Conservation (phyloP, 192 early-diverging fungal genomes). For the Coemansia sp. region DNA sequence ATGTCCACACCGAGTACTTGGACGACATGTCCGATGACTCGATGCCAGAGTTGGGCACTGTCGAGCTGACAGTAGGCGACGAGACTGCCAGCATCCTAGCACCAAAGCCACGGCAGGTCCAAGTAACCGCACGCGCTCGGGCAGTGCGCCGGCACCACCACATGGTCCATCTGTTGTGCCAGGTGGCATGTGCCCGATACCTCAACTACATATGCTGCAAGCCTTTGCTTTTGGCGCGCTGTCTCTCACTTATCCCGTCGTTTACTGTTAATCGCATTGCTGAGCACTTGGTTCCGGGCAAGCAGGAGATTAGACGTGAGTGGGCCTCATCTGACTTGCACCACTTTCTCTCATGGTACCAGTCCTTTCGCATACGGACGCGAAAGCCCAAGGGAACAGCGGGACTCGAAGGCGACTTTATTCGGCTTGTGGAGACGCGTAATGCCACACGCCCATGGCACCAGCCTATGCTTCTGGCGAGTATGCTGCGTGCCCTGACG, state of each 20-base stretch:
- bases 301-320: conserved; percentile 33
- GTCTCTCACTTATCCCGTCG: conserved; percentile 32
- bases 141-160: conserved; percentile 41
- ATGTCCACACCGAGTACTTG: neutral
- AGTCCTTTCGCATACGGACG: neutral
- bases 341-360: conserved; percentile 26
- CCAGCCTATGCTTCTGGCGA: conserved; percentile 40
- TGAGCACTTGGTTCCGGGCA: conserved; percentile 32
- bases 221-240: conserved; percentile 10
- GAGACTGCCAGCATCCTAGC: neutral
- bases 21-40: conserved; percentile 25
- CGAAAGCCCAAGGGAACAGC: neutral
- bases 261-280: conserved; percentile 21
- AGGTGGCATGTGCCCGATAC: conserved; percentile 12
- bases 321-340: conserved; percentile 49
- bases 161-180: conserved; percentile 36
- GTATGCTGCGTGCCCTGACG: conserved; percentile 33
- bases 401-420: conserved; percentile 17
- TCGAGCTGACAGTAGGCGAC: conserved; percentile 45
- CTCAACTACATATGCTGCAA: conserved; percentile 27
- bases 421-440: conserved; percentile 20
- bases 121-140: conserved; percentile 40
- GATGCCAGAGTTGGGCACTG: conserved; percentile 47
- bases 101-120: conserved; percentile 13
- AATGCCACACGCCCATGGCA: conserved; percentile 38